Base-by-base conservation (phyloP, 768 basidiomycete species). In the Hortiboletus campestris region DNA sequence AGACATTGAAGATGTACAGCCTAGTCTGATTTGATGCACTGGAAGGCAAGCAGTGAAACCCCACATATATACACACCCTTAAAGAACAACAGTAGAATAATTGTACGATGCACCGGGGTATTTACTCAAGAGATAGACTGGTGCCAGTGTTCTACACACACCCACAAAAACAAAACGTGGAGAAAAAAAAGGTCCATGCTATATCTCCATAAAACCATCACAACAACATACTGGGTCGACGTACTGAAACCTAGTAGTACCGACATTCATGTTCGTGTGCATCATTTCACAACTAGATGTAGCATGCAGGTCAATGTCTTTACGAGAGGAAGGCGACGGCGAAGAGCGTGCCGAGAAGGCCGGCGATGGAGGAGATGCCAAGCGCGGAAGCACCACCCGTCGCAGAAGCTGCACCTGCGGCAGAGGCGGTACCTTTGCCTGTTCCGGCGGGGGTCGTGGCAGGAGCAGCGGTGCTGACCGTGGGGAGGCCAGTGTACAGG, bases 241-340 rank as follows among this genome's bases (percentile, higher is more conserved):
- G 19, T 29, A 43, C 55, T 16, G 25, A 28, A 14, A 49, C 13
- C 29, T 40, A 36, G 39, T 43, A 45, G 42, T 50, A 35, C 12
- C 10, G 22, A 54, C 36, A 46, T 36, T 4, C 20, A 51, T 38
- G 44, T n/a, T 40, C 35, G 36, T 41, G 44, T 47, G 49, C 31
- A 49, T 41, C 22, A 42, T 54, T 46, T 45, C 46, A 53, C n/a
- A 22, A 36, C 22, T 39, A 55, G 10, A 57, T 43, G 14, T 36
- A 49, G 42, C 49, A 46, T 39, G 29, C 25, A 35, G 22, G 13
- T 17, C 9, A 36, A 38, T 14, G 17, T 22, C 25, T 60, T 69
- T 65, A 77, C 29, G 76, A 68, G 36, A 77, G 70, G 75, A 76
- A 76, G 9, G 63, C 61, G 20, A 75, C 55, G 4, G 77, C 74